phyloP scores from a whole-genome alignment of 805 yeast genomes.

The Naumovozyma dairenensis region DNA sequence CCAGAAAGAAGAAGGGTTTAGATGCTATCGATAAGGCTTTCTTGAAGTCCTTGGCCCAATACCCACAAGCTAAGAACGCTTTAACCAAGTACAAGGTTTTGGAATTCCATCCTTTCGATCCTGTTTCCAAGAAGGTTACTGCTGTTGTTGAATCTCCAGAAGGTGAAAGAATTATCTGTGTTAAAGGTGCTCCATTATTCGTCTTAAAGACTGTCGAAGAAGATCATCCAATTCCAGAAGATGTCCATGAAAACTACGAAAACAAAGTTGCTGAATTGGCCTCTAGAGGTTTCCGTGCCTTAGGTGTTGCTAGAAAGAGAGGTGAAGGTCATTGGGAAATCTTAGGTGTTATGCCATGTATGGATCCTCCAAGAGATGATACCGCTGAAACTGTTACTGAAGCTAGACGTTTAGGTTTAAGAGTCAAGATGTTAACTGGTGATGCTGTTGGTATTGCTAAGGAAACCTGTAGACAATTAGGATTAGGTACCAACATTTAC shows the following conservation, averaged over 20 bases:
- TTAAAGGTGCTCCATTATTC: conserved; percentile 97
- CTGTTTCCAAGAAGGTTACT: conserved; percentile 93
- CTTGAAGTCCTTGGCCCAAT: conserved; percentile 76
- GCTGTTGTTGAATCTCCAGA: conserved; percentile 93
- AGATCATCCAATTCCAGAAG: conserved; percentile 94
- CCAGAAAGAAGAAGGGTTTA: conserved; percentile 96
- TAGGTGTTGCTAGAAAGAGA: conserved; percentile 98
- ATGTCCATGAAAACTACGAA: conserved; percentile 86
- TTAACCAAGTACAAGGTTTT: conserved; percentile 88
- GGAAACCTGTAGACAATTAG: conserved; percentile 96
- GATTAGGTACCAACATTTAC: conserved; percentile 92
- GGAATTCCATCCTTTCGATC: conserved; percentile 96
- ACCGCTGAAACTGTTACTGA: conserved; percentile 90
- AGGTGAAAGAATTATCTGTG: conserved; percentile 91
- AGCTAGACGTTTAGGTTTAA: conserved; percentile 83
- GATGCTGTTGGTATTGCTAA: conserved; percentile 98
- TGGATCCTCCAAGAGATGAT: conserved; percentile 98
- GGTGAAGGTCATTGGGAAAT: conserved; percentile 98
- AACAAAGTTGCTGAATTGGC: conserved; percentile 97
- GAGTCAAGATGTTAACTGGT: conserved; percentile 97
- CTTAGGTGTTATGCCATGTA: conserved; percentile 95
- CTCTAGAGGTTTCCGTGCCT: conserved; percentile 95
- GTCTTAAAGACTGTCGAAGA: conserved; percentile 94
- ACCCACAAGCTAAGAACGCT: conserved; percentile 90
- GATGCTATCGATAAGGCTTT: conserved; percentile 97